Base-by-base conservation (phyloP, 169 alveolate species). In the Plasmodium gaboni region DNA sequence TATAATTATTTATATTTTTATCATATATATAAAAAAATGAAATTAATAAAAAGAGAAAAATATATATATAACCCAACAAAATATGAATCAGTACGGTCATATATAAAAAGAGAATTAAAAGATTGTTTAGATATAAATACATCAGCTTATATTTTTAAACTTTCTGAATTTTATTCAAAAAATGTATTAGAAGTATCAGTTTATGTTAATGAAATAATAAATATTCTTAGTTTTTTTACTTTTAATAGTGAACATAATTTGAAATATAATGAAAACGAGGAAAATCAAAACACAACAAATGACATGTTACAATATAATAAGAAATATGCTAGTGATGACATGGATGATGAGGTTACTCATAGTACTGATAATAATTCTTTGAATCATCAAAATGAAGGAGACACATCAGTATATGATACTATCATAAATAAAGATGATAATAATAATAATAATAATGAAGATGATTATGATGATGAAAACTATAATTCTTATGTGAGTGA, bases 81-180 rank as follows among this genome's bases (percentile, higher is more conserved):
- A 44, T 80, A 80, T 61, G 90, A 80, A 68, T 53, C 85, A 0
- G 72, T 80, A 7, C 53, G 83, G 17, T 80, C 90, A 48, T 80
- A 68, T 61, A 80, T 80, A 70, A 80, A 80, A 63, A 32, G 90
- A 17, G 90, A 80, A 50, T 63, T 80, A 71, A 80, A 80, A 1
- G 90, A 80, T 7, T 80, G 90, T 61, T 51, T 80, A 15, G 90
- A 68, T 10, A 2, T 80, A 46, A 80, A 80, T 48, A 80, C 90
- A 13, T 42, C 90, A n/a, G 38, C 90, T 24, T 80, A 80, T 12
- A 69, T 80, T 48, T 80, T 80, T 60, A 80, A 80, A 42, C 46
- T 71, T 42, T 55, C 76, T 3, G 90, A 80, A 28, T 68, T 48
- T 48, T 80, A 67, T 38, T 46, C 90, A 15, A 80, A 80, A 17